Evolutionary conservation across 805 yeast species (phyloP).

Genomic region (Candida sithepensis): DNA sequence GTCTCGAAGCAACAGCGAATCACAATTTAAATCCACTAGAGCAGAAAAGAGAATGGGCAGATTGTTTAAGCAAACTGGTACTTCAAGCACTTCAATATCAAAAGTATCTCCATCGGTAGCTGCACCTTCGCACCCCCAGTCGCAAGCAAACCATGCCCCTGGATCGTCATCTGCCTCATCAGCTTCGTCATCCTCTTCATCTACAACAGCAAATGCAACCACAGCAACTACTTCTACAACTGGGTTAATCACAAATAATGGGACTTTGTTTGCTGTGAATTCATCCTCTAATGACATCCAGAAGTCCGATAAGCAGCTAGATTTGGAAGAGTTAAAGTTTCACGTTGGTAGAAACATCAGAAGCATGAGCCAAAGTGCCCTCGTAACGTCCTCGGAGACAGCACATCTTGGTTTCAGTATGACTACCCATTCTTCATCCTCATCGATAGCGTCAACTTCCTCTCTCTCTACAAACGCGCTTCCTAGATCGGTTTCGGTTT

Average conservation of each 20-base stretch:
- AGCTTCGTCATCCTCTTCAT: neutral
- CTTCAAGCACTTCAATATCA: slow-evolving; percentile 7
- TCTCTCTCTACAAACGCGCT: slow-evolving; percentile 5
- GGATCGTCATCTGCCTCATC: neutral
- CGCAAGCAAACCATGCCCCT: neutral
- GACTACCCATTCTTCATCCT: slow-evolving; percentile 5
- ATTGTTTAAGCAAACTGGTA: slow-evolving; percentile 23
- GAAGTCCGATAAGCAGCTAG: slow-evolving; percentile 10
- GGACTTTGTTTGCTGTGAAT: neutral
- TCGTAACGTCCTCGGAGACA: slow-evolving; percentile 3
- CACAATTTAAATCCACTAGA: slow-evolving; percentile 26
- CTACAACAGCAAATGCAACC: slow-evolving; percentile 2
- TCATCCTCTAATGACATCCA: neutral
- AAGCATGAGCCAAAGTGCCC: slow-evolving; percentile 13
- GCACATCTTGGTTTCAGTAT: slow-evolving; percentile 1
- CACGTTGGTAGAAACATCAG: slow-evolving; percentile 18
- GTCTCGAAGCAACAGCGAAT: slow-evolving; percentile 29
- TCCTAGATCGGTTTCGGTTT: slow-evolving; percentile 17
- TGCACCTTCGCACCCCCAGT: neutral
- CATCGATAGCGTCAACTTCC: slow-evolving; percentile 6
- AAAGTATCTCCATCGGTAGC: slow-evolving; percentile 3
- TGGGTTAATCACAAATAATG: neutral
- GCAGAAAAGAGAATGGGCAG: slow-evolving; percentile 35
- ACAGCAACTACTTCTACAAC: slow-evolving; percentile 5
- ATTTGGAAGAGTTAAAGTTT: slow-evolving; percentile 18